These are phyloP conservation scores for Aspergillus sparsus DNA, from an alignment of 495 filamentous ascomycete species.

Conservation along the genomic window DNA sequence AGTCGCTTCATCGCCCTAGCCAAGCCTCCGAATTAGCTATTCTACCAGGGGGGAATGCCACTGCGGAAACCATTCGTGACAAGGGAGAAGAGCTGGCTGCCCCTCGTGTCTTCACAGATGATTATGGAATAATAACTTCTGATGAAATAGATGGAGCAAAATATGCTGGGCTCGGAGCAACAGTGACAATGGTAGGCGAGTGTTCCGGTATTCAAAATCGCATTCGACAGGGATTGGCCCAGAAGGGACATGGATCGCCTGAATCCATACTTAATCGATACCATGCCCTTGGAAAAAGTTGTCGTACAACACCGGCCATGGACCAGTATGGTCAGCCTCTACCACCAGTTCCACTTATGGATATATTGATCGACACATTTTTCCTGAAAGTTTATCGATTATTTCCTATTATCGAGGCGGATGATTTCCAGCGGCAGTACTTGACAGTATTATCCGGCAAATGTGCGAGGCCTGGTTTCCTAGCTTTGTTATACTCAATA, in stretches of 20 bases:
- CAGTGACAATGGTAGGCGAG: slow-evolving; percentile 2
- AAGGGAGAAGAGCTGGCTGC: neutral
- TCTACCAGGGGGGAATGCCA: neutral
- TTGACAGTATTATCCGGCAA: neutral
- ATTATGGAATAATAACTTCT: slow-evolving; percentile 6
- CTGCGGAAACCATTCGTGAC: neutral
- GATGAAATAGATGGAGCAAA: neutral
- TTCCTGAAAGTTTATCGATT: slow-evolving; percentile 21
- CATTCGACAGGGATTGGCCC: neutral
- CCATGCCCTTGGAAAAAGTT: neutral
- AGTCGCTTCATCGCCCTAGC: neutral
- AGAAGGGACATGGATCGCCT: neutral
- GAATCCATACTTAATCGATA: neutral
- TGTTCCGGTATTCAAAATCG: neutral
- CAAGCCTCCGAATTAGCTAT: neutral
- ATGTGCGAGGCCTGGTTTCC: neutral
- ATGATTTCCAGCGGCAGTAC: slow-evolving; percentile 19
- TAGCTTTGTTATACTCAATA: slow-evolving; percentile 20
- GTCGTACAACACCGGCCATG: neutral
- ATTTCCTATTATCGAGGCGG: slow-evolving; percentile 17
- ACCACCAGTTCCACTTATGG: slow-evolving; percentile 10
- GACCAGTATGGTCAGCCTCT: slow-evolving; percentile 3
- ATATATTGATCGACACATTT: slow-evolving; percentile 18
- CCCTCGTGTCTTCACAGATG: neutral
- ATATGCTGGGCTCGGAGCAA: slow-evolving; percentile 1